Conservation (phyloP, 2,329 filamentous ascomycete genomes). For the Calycina marina region DNA sequence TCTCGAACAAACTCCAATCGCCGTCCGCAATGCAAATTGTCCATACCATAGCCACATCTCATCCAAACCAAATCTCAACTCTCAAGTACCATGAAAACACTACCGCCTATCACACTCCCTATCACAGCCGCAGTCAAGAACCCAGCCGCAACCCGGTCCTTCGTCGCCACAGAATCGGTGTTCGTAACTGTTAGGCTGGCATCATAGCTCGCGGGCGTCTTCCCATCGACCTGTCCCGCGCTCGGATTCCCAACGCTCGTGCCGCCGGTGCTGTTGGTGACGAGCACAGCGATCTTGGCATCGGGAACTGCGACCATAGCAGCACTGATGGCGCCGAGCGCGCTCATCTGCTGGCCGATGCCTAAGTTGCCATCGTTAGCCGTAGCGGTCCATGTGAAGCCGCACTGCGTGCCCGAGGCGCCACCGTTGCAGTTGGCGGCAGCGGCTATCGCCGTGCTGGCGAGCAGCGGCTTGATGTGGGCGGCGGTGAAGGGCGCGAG, state of each 20-base stretch:
- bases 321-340: conserved; percentile 42
- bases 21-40: too few species aligned
- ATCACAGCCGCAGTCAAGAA: conserved; percentile 26
- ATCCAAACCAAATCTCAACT: not conserved
- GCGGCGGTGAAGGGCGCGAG: conserved; percentile 45
- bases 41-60: too few species aligned
- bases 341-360: conserved; percentile 59
- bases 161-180: conserved; percentile 20
- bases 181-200: not conserved
- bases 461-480: conserved; percentile 37
- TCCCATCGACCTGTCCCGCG: conserved; percentile 8
- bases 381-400: conserved; percentile 40
- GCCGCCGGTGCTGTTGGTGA: conserved; percentile 25
- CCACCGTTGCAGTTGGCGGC: conserved; percentile 43
- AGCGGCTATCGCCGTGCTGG: conserved; percentile 37
- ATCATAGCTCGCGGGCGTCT: conserved; percentile 1
- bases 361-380: conserved; percentile 42
- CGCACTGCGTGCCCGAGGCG: conserved; percentile 41
- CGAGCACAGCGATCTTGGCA: conserved; percentile 22
- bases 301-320: conserved; percentile 22
- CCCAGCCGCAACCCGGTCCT: conserved; percentile 27
- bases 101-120: conserved; percentile 12
- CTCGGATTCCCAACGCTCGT: conserved; percentile 16
- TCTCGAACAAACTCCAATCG: too few species aligned
- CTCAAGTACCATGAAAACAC: conserved; percentile 7